These are phyloP conservation scores for Rhizophagus prolifer DNA, from an alignment of 192 early-diverging fungal species.

Conservation along the genomic window DNA sequence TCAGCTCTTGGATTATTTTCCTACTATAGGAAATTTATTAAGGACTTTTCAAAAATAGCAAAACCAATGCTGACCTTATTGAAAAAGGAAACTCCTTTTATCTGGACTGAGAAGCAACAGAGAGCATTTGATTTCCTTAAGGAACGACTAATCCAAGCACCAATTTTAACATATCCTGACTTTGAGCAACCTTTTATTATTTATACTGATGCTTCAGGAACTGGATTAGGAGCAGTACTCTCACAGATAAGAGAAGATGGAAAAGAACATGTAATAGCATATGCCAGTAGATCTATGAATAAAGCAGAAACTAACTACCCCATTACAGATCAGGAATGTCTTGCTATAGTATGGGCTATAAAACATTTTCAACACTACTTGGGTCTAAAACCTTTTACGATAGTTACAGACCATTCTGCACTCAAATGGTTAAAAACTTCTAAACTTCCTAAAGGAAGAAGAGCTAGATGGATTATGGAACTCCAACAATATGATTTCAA, in stretches of 20 bases:
- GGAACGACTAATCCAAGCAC: background rate
- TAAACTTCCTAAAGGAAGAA: background rate
- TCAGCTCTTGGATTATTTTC: background rate
- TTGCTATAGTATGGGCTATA: slow-evolving; percentile 38
- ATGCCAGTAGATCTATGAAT: slow-evolving; percentile 19
- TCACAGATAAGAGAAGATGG: slow-evolving; percentile 5
- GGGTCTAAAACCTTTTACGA: slow-evolving; percentile 21
- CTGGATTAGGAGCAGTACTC: slow-evolving; percentile 12
- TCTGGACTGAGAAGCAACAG: background rate
- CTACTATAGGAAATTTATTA: background rate
- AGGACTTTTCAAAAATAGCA: background rate
- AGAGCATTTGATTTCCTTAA: background rate
- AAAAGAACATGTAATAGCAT: slow-evolving; percentile 5
- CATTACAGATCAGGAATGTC: slow-evolving; percentile 33
- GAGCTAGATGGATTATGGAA: too few species aligned
- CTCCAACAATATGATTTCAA: background rate
- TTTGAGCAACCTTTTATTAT: background rate
- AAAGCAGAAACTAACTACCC: slow-evolving; percentile 32
- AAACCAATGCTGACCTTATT: background rate
- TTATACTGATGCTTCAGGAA: background rate
- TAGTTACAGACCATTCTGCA: slow-evolving; percentile 40
- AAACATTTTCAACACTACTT: slow-evolving; percentile 36
- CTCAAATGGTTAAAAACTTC: slow-evolving; percentile 15
- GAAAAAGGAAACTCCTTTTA: background rate
- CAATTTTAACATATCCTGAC: background rate